Conservation (phyloP, 768 basidiomycete genomes). For the Macrolepiota albuminosa region DNA sequence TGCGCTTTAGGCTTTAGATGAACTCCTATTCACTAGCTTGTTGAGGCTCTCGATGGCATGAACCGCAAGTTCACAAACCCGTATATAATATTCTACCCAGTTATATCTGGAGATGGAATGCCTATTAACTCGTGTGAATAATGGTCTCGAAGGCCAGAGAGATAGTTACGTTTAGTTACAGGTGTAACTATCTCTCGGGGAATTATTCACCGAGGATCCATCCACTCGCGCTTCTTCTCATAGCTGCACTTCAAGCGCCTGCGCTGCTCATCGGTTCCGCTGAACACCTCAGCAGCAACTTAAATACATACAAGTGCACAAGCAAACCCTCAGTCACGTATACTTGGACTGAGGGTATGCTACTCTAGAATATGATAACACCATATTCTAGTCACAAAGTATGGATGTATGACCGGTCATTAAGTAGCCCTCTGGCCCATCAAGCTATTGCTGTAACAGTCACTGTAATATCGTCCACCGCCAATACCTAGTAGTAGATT, state of each 20-base stretch:
- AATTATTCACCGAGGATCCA: conserved; percentile 35
- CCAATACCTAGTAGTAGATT: too few species aligned
- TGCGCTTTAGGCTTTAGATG: not conserved
- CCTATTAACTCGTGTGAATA: conserved; percentile 20
- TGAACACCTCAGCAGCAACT: conserved; percentile 48
- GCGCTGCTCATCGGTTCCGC: conserved; percentile 46
- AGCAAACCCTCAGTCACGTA: too few species aligned
- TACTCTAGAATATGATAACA: too few species aligned
- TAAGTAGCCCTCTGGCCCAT: too few species aligned
- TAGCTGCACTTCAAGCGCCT: conserved; percentile 51
- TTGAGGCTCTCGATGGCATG: conserved; percentile 78
- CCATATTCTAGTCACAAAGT: too few species aligned
- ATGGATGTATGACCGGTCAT: too few species aligned
- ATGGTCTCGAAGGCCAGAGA: too few species aligned
- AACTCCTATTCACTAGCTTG: conserved; percentile 38
- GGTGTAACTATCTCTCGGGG: too few species aligned
- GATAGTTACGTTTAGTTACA: too few species aligned
- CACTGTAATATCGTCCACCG: too few species aligned
- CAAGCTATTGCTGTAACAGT: not conserved
- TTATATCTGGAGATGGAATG: conserved; percentile 70
- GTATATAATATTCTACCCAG: conserved; percentile 76
- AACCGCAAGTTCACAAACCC: conserved; percentile 72
- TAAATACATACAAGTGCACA: too few species aligned
- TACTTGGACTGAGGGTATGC: too few species aligned
- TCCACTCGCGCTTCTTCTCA: conserved; percentile 73